Evolutionary conservation across 345 rosid species (phyloP).

Genomic region (Rhodamnia rubescens): DNA sequence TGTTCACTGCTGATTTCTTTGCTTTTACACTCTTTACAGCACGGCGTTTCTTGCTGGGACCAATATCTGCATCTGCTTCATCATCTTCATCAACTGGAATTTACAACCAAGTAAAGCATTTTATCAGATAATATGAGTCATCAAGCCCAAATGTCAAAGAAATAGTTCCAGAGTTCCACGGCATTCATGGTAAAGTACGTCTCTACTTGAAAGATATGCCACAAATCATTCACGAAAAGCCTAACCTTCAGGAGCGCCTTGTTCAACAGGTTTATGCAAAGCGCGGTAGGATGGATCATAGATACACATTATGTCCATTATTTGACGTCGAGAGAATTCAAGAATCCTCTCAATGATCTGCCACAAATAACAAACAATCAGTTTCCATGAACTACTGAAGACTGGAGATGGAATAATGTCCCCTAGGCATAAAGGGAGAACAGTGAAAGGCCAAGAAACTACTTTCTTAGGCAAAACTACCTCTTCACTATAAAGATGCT

Average conservation of each 20-base stretch:
- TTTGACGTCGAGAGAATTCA: conserved; percentile 91
- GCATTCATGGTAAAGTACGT: background rate
- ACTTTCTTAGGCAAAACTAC: conserved; percentile 13
- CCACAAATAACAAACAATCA: conserved; percentile 5
- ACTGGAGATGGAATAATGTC: background rate
- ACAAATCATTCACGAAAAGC: conserved; percentile 5
- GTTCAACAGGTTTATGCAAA: conserved; percentile 71
- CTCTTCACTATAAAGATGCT: conserved; percentile 96
- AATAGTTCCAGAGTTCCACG: background rate
- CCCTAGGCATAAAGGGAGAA: background rate
- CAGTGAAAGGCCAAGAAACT: background rate
- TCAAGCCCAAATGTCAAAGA: background rate
- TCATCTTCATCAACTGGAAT: conserved; percentile 66
- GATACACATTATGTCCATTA: conserved; percentile 77
- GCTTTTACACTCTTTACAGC: conserved; percentile 50
- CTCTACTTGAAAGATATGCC: background rate
- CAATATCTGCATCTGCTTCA: conserved; percentile 60
- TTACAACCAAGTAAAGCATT: background rate
- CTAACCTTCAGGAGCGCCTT: conserved; percentile 67
- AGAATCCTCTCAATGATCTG: conserved; percentile 94
- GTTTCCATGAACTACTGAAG: background rate
- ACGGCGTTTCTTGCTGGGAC: conserved; percentile 77
- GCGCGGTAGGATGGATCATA: conserved; percentile 88
- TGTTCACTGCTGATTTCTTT: conserved; percentile 67
- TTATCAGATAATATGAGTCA: background rate